Evolutionary conservation across 306 rosid species (phyloP).

Genomic region (Cucurbita moschata): DNA sequence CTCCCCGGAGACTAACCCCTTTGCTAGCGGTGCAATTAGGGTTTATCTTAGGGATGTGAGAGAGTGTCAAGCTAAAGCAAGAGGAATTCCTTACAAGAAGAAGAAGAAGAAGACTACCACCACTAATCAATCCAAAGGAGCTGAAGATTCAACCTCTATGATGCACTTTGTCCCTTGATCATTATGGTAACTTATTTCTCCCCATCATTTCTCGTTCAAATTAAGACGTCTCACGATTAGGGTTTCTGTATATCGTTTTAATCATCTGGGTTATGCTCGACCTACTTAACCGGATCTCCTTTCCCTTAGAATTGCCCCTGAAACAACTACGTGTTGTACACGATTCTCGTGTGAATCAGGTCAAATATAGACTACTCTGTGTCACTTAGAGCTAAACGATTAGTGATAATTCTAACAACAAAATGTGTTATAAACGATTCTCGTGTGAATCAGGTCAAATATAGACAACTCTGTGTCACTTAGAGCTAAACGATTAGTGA

Average conservation of each 20-base stretch:
- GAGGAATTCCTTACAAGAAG: slow-evolving; percentile 94
- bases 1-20: slow-evolving; percentile 58
- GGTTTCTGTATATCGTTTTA: no score
- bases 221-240: background rate
- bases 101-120: slow-evolving; percentile 48
- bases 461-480: background rate
- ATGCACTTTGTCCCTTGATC: slow-evolving; percentile 21
- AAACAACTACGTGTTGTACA: background rate
- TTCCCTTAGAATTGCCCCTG: background rate
- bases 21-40: slow-evolving; percentile 68
- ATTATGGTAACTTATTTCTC: background rate
- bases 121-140: slow-evolving; percentile 20
- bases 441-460: background rate
- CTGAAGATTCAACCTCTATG: slow-evolving; percentile 28
- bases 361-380: background rate
- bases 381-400: background rate
- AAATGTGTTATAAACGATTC: background rate
- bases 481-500: background rate
- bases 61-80: slow-evolving; percentile 86
- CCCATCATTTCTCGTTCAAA: background rate
- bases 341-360: background rate
- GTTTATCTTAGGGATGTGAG: slow-evolving; percentile 77
- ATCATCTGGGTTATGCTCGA: no score
- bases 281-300: background rate
- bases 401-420: no score